These are phyloP conservation scores for Cephaloascus fragrans DNA, from an alignment of 805 yeast species.

Conservation along the genomic window DNA sequence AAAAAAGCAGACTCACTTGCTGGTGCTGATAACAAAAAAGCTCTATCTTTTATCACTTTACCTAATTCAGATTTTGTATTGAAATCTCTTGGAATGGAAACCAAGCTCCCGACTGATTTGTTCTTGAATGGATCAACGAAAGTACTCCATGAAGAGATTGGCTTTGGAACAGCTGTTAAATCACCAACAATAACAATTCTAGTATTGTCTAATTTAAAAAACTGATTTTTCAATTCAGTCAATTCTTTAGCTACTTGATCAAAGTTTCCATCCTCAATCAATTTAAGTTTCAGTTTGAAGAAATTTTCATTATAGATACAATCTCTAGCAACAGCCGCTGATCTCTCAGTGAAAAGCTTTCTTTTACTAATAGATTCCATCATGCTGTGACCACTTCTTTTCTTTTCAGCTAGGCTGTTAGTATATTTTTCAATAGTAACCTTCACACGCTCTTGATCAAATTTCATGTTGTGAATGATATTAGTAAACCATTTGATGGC, in stretches of 20 bases:
- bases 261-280: conserved; percentile 47
- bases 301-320: conserved; percentile 52
- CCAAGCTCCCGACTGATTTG: conserved; percentile 6
- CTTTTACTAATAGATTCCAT: conserved; percentile 53
- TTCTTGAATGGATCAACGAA: conserved; percentile 16
- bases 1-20: conserved; percentile 78
- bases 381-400: conserved; percentile 56
- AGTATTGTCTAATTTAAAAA: conserved; percentile 50
- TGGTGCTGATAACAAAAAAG: conserved; percentile 62
- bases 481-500: conserved; percentile 74
- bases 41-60: conserved; percentile 35
- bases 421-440: conserved; percentile 54
- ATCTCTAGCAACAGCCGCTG: conserved; percentile 61
- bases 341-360: conserved; percentile 42
- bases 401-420: conserved; percentile 50
- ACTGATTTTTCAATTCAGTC: conserved; percentile 36
- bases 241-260: conserved; percentile 36
- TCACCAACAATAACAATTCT: conserved; percentile 70
- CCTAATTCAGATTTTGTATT: conserved; percentile 52
- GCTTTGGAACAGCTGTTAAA: conserved; percentile 35
- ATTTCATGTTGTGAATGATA: conserved; percentile 53
- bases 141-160: conserved; percentile 50
- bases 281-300: conserved; percentile 29
- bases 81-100: conserved; percentile 41
- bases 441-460: conserved; percentile 64